phyloP scores from a whole-genome alignment of 2,329 filamentous ascomycete species.

The Diaporthe longicolla region DNA sequence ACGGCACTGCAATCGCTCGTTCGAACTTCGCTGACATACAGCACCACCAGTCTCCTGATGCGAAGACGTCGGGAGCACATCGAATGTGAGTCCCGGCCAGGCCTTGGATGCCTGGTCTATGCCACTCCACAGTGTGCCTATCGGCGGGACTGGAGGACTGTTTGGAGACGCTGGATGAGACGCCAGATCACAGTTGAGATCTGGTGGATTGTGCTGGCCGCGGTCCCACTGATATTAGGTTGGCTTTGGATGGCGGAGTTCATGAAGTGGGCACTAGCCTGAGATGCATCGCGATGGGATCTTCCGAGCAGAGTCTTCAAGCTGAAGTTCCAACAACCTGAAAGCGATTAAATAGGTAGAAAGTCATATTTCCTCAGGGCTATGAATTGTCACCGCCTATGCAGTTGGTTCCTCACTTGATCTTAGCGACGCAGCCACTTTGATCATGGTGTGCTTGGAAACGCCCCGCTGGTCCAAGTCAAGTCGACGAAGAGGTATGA shows the following conservation, averaged over 20 bases:
- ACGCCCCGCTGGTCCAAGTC: neutral
- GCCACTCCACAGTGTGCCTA: slow-evolving; percentile 64
- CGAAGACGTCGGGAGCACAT: slow-evolving; percentile 70
- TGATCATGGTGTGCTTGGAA: neutral
- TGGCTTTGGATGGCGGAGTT: slow-evolving; percentile 54
- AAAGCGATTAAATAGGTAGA: neutral
- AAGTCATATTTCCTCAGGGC: neutral
- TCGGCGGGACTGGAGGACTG: slow-evolving; percentile 60
- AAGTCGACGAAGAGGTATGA: slow-evolving; percentile 13
- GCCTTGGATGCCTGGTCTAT: slow-evolving; percentile 69
- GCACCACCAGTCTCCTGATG: slow-evolving; percentile 66
- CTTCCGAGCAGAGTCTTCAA: no score
- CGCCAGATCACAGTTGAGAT: slow-evolving; percentile 61
- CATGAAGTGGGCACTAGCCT: slow-evolving; percentile 29
- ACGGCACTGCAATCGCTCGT: neutral
- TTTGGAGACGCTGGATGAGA: slow-evolving; percentile 61
- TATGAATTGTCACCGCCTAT: neutral
- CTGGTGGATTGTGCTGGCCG: slow-evolving; percentile 63
- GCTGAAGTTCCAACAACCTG: neutral
- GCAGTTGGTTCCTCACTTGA: no score
- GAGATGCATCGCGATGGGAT: neutral
- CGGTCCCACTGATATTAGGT: slow-evolving; percentile 57
- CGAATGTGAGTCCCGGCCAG: slow-evolving; percentile 72
- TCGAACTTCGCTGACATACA: neutral
- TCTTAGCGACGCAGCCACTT: no score